Conservation (phyloP, 768 basidiomycete genomes). For the Butyriboletus loyo region DNA sequence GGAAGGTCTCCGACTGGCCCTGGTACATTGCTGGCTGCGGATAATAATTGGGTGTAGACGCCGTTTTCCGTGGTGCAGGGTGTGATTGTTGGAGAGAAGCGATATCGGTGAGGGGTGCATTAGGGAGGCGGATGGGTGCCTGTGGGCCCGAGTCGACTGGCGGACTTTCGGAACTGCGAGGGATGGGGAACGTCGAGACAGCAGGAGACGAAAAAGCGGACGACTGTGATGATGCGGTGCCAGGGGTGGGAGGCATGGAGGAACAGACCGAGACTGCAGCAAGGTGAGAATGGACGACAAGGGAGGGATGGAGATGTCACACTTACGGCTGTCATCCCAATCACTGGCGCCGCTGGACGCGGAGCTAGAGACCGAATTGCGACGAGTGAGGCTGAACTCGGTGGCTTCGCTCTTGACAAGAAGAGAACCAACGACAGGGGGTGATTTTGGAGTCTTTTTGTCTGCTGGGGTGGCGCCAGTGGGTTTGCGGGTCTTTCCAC, state of each 20-base stretch:
- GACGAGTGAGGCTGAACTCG: slow-evolving; percentile 50
- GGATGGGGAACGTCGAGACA: slow-evolving; percentile 56
- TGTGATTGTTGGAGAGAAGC: slow-evolving; percentile 46
- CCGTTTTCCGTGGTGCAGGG: slow-evolving; percentile 31
- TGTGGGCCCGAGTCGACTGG: slow-evolving; percentile 44
- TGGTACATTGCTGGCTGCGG: slow-evolving; percentile 27
- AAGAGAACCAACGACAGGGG: slow-evolving; percentile 36
- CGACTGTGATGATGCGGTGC: slow-evolving; percentile 53
- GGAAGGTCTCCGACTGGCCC: slow-evolving; percentile 29
- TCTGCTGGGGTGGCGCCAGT: slow-evolving; percentile 20
- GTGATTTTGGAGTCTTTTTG: slow-evolving; percentile 32
- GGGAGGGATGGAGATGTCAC: accelerated
- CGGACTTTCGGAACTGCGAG: slow-evolving; percentile 52
- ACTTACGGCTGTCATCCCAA: slow-evolving; percentile 79
- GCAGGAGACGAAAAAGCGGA: slow-evolving; percentile 70
- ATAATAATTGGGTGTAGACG: slow-evolving; percentile 34
- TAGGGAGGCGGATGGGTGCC: slow-evolving; percentile 63
- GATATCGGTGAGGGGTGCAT: slow-evolving; percentile 68
- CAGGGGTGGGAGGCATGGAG: slow-evolving; percentile 35
- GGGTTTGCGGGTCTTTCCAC: slow-evolving; percentile 74
- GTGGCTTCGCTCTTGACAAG: slow-evolving; percentile 64
- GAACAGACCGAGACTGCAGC: slow-evolving; percentile 26
- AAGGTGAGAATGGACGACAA: neutral
- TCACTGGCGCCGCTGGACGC: slow-evolving; percentile 57
- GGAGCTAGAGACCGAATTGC: slow-evolving; percentile 61